phyloP scores from a whole-genome alignment of 1,284 basidiomycete species.

The Microbotryum saponariae region DNA sequence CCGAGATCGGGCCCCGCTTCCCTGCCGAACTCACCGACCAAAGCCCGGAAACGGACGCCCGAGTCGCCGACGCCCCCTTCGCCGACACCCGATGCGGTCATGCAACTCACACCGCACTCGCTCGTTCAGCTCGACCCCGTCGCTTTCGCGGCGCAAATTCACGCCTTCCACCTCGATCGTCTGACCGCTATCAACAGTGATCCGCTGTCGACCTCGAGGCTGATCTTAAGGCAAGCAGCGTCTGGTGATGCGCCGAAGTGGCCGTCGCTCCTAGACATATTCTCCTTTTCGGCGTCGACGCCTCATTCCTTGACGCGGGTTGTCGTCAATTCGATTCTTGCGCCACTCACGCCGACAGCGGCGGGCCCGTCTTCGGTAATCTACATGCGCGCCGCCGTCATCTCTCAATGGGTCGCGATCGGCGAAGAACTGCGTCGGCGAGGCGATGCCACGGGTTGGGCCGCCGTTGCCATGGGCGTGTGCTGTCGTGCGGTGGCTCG shows the following conservation, averaged over 20 bases:
- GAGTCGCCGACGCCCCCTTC: not conserved
- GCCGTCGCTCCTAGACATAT: slow-evolving; percentile 54
- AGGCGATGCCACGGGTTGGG: slow-evolving; percentile 69
- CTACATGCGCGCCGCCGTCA: slow-evolving; percentile 60
- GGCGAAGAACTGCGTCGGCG: slow-evolving; percentile 58
- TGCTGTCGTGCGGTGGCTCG: slow-evolving; percentile 63
- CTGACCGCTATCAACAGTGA: slow-evolving; percentile 37
- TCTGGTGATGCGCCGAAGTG: slow-evolving; percentile 53
- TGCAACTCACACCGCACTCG: not conserved
- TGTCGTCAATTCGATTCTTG: slow-evolving; percentile 59
- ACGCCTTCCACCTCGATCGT: slow-evolving; percentile 8
- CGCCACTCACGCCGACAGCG: slow-evolving; percentile 43
- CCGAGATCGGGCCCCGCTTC: not conserved
- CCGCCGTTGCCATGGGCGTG: slow-evolving; percentile 57
- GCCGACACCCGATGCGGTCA: not conserved
- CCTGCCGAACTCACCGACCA: slow-evolving; percentile 1
- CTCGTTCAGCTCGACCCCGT: not conserved
- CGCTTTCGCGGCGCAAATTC: slow-evolving; percentile 7
- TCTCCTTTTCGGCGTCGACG: slow-evolving; percentile 59
- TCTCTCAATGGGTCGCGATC: slow-evolving; percentile 60
- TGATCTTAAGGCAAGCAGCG: slow-evolving; percentile 47
- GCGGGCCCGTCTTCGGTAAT: not conserved
- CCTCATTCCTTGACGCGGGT: slow-evolving; percentile 71
- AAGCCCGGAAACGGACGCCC: not conserved
- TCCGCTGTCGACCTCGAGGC: slow-evolving; percentile 53